Conservation (phyloP, 352 stramenopile genomes). For the Pythium plurisporium region DNA sequence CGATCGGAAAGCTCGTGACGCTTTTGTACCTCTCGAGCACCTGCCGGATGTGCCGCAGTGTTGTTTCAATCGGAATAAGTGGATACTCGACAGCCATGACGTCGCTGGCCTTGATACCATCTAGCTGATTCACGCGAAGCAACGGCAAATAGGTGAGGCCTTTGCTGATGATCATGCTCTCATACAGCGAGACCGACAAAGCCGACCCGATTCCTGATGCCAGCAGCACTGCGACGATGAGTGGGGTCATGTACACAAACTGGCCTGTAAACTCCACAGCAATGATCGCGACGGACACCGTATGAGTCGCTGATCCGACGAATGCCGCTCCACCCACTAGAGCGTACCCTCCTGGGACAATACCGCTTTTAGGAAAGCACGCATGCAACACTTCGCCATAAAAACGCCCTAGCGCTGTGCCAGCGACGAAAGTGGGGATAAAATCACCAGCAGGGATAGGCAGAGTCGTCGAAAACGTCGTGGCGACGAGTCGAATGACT, state of each 20-base stretch:
- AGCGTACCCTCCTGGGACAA: constrained; percentile 62
- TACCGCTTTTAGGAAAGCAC: constrained; percentile 29
- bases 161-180: constrained; percentile 53
- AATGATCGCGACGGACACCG: constrained; percentile 72
- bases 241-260: constrained; percentile 60
- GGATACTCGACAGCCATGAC: constrained; percentile 47
- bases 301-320: constrained; percentile 55
- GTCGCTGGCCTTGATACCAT: constrained; percentile 41
- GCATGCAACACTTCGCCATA: constrained; percentile 41
- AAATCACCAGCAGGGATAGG: constrained; percentile 55
- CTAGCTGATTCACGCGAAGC: constrained; percentile 41
- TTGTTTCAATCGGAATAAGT: constrained; percentile 38
- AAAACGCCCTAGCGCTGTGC: constrained; percentile 48
- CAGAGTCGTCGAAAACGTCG: constrained; percentile 47
- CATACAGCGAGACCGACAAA: constrained; percentile 57
- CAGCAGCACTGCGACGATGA: constrained; percentile 49
- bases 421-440: constrained; percentile 60
- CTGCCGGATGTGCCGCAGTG: constrained; percentile 20
- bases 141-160: constrained; percentile 52
- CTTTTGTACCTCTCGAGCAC: constrained; percentile 21
- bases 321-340: constrained; percentile 60
- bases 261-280: constrained; percentile 66
- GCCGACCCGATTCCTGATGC: constrained; percentile 44
- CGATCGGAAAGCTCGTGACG: constrained; percentile 32
- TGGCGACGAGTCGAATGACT: constrained; percentile 31